Evolutionary conservation across 805 yeast species (phyloP).

Genomic region (Candida ponderosae): DNA sequence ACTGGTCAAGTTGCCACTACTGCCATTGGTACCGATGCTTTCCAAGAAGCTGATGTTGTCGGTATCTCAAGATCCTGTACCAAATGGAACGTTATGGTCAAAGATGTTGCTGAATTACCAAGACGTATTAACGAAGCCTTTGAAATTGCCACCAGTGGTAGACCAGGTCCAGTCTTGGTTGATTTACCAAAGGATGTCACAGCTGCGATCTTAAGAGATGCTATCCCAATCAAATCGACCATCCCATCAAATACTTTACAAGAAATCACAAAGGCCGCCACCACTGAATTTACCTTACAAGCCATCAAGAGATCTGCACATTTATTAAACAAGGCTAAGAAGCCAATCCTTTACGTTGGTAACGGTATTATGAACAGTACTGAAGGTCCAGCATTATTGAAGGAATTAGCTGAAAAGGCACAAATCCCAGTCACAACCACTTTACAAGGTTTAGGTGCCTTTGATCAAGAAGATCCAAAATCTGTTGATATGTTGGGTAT

Average conservation of each 20-base stretch:
- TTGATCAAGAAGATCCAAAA: slow-evolving; percentile 85
- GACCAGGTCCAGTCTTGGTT: slow-evolving; percentile 98
- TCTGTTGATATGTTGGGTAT: slow-evolving; percentile 95
- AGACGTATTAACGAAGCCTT: slow-evolving; percentile 95
- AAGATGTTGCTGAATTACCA: slow-evolving; percentile 88
- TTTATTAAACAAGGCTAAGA: slow-evolving; percentile 74
- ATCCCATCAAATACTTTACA: slow-evolving; percentile 65
- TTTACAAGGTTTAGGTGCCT: slow-evolving; percentile 88
- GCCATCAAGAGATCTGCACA: slow-evolving; percentile 72
- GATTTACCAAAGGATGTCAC: slow-evolving; percentile 98
- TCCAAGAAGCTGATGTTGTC: slow-evolving; percentile 97
- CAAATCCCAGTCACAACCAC: slow-evolving; percentile 95
- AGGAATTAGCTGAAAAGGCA: slow-evolving; percentile 85
- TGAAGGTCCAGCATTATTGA: slow-evolving; percentile 72
- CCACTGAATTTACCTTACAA: slow-evolving; percentile 66
- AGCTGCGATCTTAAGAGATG: slow-evolving; percentile 76
- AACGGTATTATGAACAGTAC: slow-evolving; percentile 77
- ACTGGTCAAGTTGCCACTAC: slow-evolving; percentile 96
- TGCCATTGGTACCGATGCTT: slow-evolving; percentile 96
- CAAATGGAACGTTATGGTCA: slow-evolving; percentile 99
- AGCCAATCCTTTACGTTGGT: slow-evolving; percentile 87
- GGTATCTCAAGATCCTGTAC: slow-evolving; percentile 97
- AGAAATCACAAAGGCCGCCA: slow-evolving; percentile 60
- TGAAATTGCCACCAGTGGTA: slow-evolving; percentile 90
- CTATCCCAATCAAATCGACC: slow-evolving; percentile 76